These are phyloP conservation scores for Tylopilus subfusipes DNA, from an alignment of 768 basidiomycete species.

Conservation along the genomic window DNA sequence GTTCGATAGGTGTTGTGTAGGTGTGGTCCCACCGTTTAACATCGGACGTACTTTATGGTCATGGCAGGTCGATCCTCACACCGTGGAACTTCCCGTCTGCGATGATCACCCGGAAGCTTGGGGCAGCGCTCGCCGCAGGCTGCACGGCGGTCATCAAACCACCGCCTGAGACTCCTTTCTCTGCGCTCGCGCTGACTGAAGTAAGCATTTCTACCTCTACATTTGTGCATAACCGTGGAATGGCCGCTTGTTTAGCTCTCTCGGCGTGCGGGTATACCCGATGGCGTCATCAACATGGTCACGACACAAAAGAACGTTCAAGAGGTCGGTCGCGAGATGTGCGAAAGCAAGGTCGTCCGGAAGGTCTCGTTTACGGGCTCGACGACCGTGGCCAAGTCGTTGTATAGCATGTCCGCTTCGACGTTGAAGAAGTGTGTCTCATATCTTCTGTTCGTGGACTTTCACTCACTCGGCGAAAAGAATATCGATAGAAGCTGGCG, in stretches of 20 bases:
- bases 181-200: conserved; percentile 87
- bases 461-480: conserved; percentile 25
- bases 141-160: conserved; percentile 96
- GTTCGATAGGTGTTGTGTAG: conserved; percentile 45
- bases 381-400: conserved; percentile 71
- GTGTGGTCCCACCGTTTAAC: conserved; percentile 8
- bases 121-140: conserved; percentile 89
- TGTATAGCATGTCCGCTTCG: conserved; percentile 68
- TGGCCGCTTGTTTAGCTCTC: conserved; percentile 50
- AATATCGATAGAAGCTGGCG: conserved; percentile 83
- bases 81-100: conserved; percentile 96
- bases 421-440: conserved; percentile 75
- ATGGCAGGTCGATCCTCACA: conserved; percentile 65
- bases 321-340: conserved; percentile 93
- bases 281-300: conserved; percentile 93
- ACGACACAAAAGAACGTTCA: conserved; percentile 80
- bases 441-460: background rate
- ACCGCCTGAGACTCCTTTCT: conserved; percentile 92
- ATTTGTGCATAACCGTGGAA: background rate
- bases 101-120: conserved; percentile 91
- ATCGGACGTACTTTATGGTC: conserved; percentile 2
- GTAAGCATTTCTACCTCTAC: conserved; percentile 35
- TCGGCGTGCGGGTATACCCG: conserved; percentile 86
- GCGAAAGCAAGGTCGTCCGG: conserved; percentile 78
- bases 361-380: conserved; percentile 94